phyloP scores from a whole-genome alignment of 805 yeast species.

The Cyberlindnera veronae region DNA sequence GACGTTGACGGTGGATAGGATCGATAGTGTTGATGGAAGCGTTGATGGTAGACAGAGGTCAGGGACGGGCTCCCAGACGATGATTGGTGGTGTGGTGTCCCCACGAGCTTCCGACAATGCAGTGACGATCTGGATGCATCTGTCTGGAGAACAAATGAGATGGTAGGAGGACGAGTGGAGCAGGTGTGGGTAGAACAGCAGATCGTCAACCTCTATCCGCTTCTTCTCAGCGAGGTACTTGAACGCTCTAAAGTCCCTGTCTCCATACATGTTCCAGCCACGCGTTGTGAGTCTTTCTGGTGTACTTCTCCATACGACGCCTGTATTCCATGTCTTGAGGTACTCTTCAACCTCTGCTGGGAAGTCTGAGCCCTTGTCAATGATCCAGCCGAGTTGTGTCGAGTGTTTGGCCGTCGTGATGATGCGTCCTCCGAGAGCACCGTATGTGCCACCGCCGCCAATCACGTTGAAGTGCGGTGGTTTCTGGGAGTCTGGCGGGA shows the following conservation, averaged over 20 bases:
- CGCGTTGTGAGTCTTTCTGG: constrained; percentile 60
- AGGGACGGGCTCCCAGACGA: constrained; percentile 88
- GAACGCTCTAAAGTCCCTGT: constrained; percentile 57
- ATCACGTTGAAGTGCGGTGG: constrained; percentile 47
- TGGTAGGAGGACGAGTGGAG: constrained; percentile 52
- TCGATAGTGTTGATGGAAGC: constrained; percentile 33
- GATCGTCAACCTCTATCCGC: constrained; percentile 55
- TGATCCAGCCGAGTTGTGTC: constrained; percentile 57
- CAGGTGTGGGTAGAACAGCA: constrained; percentile 37
- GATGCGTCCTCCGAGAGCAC: constrained; percentile 69
- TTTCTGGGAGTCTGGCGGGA: constrained; percentile 33
- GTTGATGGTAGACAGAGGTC: constrained; percentile 59
- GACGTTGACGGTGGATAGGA: constrained; percentile 48
- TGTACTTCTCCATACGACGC: constrained; percentile 52
- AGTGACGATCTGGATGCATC: constrained; percentile 49
- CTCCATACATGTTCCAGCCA: constrained; percentile 76
- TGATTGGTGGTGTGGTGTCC: constrained; percentile 27
- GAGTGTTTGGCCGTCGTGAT: constrained; percentile 39
- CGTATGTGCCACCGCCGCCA: constrained; percentile 92
- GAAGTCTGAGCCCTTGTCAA: constrained; percentile 80
- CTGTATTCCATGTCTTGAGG: constrained; percentile 60
- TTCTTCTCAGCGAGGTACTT: constrained; percentile 58
- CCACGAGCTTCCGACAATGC: constrained; percentile 24
- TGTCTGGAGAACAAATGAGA: constrained; percentile 66
- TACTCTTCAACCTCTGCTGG: constrained; percentile 45